phyloP scores from a whole-genome alignment of 345 rosid species.

The Turritis glabra region DNA sequence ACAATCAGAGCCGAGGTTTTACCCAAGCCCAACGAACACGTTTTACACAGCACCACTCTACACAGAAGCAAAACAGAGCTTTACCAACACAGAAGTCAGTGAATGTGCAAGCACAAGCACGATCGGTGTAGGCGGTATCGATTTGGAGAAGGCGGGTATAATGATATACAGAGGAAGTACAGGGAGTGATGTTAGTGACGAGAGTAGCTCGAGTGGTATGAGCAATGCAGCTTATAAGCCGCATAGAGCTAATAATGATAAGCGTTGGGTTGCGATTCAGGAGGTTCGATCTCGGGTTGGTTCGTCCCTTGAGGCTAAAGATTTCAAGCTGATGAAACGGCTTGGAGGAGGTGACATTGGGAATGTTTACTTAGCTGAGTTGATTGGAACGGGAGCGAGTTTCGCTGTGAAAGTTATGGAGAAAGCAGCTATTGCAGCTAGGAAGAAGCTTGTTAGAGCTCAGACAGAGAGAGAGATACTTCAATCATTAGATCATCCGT shows the following conservation, averaged over 20 bases:
- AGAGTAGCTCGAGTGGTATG: constrained; percentile 80
- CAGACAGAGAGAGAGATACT: constrained; percentile 90
- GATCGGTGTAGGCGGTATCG: constrained; percentile 46
- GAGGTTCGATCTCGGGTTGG: constrained; percentile 58
- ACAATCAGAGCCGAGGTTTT: constrained; percentile 48
- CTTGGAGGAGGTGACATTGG: constrained; percentile 94
- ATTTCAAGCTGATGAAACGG: constrained; percentile 58
- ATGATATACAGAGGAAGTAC: constrained; percentile 64
- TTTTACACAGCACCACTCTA: constrained; percentile 54
- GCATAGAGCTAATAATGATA: constrained; percentile 76
- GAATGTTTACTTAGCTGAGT: constrained; percentile 73
- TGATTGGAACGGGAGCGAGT: constrained; percentile 63
- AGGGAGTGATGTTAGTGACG: constrained; percentile 87
- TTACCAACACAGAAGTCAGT: constrained; percentile 69
- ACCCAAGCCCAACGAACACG: constrained; percentile 67
- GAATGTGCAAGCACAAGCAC: constrained; percentile 62
- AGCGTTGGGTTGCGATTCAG: constrained; percentile 87
- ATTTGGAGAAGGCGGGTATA: constrained; percentile 68
- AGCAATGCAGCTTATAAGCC: constrained; percentile 72
- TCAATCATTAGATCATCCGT: constrained; percentile 88
- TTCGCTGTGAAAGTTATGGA: constrained; percentile 91
- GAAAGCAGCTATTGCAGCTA: constrained; percentile 62
- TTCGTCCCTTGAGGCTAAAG: constrained; percentile 44
- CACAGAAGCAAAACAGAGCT: constrained; percentile 68
- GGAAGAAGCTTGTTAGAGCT: constrained; percentile 91